Conservation (phyloP, 169 alveolate species). For the Amoebophrya sp. region DNA sequence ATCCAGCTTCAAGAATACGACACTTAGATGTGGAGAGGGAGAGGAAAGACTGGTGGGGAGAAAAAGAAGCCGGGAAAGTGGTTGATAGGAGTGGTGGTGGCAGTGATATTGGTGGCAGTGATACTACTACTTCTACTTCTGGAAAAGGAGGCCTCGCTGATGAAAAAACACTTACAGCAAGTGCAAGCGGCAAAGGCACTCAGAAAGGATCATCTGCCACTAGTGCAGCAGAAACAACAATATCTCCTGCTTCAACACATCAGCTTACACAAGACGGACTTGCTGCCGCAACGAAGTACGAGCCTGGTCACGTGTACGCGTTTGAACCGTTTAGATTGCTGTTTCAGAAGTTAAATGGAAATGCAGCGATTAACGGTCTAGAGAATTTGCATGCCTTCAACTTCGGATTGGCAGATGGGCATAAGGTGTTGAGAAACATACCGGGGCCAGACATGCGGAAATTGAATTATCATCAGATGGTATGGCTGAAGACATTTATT, state of each 20-base stretch:
- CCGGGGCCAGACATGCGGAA: slow-evolving; percentile 16
- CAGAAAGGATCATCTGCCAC: too few relatives aligned
- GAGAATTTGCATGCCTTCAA: not conserved
- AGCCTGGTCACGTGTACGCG: not conserved
- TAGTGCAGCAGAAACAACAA: too few relatives aligned
- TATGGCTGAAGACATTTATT: too few relatives aligned
- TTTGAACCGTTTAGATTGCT: not conserved
- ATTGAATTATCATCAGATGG: not conserved
- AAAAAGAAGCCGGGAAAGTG: not conserved
- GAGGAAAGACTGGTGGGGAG: not conserved
- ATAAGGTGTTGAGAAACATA: not conserved
- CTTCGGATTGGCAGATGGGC: not conserved
- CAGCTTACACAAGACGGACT: not conserved
- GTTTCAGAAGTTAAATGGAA: not conserved
- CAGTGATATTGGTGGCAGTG: too few relatives aligned
- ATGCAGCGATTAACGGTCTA: not conserved
- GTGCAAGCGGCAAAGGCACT: too few relatives aligned
- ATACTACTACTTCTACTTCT: too few relatives aligned
- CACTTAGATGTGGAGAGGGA: not conserved
- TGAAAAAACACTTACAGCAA: too few relatives aligned
- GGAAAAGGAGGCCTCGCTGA: too few relatives aligned
- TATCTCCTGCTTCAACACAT: too few relatives aligned
- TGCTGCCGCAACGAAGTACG: not conserved
- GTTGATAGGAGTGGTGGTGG: not conserved
- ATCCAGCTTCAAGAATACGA: not conserved